Base-by-base conservation (phyloP, 768 basidiomycete species). In the Calocybe cyanea region DNA sequence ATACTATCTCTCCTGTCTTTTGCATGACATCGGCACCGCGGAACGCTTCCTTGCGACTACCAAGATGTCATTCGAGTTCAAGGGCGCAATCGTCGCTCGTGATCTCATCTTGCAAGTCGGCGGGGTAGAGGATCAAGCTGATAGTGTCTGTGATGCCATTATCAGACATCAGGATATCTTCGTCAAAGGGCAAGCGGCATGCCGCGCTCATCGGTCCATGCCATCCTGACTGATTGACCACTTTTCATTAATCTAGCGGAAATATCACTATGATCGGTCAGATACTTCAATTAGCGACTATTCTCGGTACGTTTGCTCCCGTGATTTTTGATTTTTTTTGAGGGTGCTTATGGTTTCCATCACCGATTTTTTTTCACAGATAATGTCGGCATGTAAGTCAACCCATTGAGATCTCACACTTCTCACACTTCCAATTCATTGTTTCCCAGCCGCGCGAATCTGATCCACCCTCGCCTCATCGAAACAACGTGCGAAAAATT, bases 61-160 rank as follows among this genome's bases (percentile, higher is more conserved):
- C n/a, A 76, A 76, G 49, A 61, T 78, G 59, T 74, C 72, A 11
- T 78, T 80, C 53, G 78, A 80, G 60, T 77, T 76, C 63, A 75
- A 74, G 56, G 75, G 77, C 38, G 77, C 67, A 15, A 73, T 78
- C 42, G 66, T 77, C 10, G 77, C 74, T 28, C 70, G 75, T 24
- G 72, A 77, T 41, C 61, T 72, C 32, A 72, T 78, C 33, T 55
- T 75, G 18, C 54, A 68, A 21, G 57, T 61, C 4, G 70, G 70
- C 1, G 73, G 72, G 10, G 59, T 62, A 1, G 70, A 72, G 57
- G 73, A 77, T 52, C 72, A 77, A 50, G 76, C 77, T 10, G 77
- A 78, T 52, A 67, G 68, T 38, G 68, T 78, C 9, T 75, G 72
- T 52, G 77, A 78, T 51, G 72, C 73, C 32, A 73, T 77, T 50